Conservation (phyloP, 2,329 filamentous ascomycete species). For the Immersiporthe knoxdaviesiana region DNA sequence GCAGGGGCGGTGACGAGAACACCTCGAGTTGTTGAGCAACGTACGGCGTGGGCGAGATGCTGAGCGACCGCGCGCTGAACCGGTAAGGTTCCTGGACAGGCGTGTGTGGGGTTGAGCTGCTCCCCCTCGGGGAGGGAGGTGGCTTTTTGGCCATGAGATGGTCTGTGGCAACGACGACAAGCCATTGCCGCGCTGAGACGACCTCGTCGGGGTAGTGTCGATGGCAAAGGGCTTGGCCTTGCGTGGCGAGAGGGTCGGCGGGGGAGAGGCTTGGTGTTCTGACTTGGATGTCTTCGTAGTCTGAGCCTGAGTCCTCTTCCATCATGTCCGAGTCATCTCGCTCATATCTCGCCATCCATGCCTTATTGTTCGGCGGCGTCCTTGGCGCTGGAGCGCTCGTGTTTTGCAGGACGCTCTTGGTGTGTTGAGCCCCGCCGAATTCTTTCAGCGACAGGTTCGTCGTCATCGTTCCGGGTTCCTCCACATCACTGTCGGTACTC, state of each 20-base stretch:
- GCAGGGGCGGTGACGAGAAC: constrained; percentile 9
- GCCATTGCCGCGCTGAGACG: background rate
- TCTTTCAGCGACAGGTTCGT: background rate
- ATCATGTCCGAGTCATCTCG: constrained; percentile 2
- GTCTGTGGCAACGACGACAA: background rate
- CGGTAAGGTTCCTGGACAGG: background rate
- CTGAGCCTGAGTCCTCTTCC: constrained; percentile 16
- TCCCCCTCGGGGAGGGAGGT: background rate
- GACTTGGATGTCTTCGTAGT: constrained; percentile 15
- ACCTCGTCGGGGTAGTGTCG: background rate
- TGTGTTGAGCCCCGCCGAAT: no score
- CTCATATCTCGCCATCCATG: constrained; percentile 9
- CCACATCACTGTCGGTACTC: background rate
- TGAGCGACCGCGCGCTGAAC: constrained; percentile 14
- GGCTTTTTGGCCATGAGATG: background rate
- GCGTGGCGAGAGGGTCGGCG: background rate
- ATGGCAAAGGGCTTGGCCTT: background rate
- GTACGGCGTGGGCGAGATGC: constrained; percentile 18
- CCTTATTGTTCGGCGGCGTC: background rate
- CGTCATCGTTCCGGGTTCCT: background rate
- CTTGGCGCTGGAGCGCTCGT: background rate
- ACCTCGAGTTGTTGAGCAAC: constrained; percentile 25
- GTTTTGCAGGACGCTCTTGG: background rate
- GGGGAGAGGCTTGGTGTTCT: background rate
- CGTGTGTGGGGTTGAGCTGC: background rate